These are phyloP conservation scores for Raphanus raphanistrum DNA, from an alignment of 345 rosid genomes.

Conservation along the genomic window DNA sequence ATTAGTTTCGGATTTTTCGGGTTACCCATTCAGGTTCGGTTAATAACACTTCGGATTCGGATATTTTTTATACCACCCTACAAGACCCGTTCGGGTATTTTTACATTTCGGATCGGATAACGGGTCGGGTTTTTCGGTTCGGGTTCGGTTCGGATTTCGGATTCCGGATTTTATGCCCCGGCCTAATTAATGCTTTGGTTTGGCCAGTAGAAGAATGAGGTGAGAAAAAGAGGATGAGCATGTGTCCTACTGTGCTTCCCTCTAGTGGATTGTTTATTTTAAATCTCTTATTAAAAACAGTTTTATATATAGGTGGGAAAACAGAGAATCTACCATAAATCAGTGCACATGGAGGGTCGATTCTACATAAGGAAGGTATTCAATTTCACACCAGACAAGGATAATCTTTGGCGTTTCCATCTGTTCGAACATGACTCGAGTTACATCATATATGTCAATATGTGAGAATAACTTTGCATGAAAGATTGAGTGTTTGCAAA, in stretches of 20 bases:
- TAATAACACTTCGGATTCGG: no score
- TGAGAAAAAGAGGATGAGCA: conserved; percentile 37
- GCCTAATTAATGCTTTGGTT: conserved; percentile 34
- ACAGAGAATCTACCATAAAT: conserved; percentile 43
- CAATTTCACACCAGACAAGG: conserved; percentile 39
- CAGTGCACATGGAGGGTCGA: conserved; percentile 42
- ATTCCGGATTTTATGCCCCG: no score
- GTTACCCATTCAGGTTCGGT: no score
- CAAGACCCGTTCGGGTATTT: no score
- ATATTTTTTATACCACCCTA: no score
- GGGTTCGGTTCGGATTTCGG: no score
- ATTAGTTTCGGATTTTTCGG: no score
- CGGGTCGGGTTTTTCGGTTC: no score
- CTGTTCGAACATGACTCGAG: conserved; percentile 34
- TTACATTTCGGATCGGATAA: no score
- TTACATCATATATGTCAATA: conserved; percentile 15
- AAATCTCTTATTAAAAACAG: not conserved
- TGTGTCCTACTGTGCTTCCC: conserved; percentile 40
- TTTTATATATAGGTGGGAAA: conserved; percentile 23
- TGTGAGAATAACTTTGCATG: not conserved
- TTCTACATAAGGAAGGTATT: conserved; percentile 36
- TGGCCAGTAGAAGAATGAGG: conserved; percentile 37
- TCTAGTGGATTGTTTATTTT: conserved; percentile 13
- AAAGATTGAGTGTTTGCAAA: not conserved
- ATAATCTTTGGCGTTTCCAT: conserved; percentile 36